phyloP scores from a whole-genome alignment of 2,329 filamentous ascomycete genomes.

The Rhynchosporium secalis region DNA sequence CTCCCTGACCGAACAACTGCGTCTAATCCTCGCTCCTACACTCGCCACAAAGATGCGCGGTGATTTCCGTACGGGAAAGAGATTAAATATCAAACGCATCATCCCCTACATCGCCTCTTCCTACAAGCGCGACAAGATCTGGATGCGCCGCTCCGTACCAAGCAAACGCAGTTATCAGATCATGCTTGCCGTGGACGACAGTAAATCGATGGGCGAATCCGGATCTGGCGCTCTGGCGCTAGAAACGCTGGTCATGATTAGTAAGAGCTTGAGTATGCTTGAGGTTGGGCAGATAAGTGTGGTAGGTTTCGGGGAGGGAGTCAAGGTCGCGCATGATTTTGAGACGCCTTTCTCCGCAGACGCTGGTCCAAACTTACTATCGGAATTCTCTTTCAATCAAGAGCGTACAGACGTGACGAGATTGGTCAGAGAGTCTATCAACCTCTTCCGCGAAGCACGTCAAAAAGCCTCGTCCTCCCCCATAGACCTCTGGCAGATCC shows the following conservation, averaged over 20 bases:
- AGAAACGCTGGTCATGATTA: conserved; percentile 90
- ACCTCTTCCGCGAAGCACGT: conserved; percentile 77
- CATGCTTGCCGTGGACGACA: conserved; percentile 95
- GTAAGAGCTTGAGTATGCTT: conserved; percentile 83
- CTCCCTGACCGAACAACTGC: conserved; percentile 88
- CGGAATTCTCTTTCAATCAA: conserved; percentile 82
- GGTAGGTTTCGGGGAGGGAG: conserved; percentile 81
- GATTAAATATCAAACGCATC: conserved; percentile 98
- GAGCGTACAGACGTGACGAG: conserved; percentile 81
- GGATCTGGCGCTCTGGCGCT: conserved; percentile 79
- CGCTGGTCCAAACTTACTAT: conserved; percentile 79
- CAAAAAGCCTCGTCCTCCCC: conserved; percentile 49
- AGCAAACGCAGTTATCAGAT: conserved; percentile 96
- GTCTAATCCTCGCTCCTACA: conserved; percentile 91
- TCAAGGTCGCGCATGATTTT: conserved; percentile 85
- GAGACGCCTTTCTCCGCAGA: conserved; percentile 78
- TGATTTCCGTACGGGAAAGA: conserved; percentile 95
- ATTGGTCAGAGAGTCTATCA: conserved; percentile 75
- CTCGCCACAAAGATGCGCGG: conserved; percentile 95
- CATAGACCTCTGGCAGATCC: conserved; percentile 90
- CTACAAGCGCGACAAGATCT: conserved; percentile 99
- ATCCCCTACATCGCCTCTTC: conserved; percentile 98
- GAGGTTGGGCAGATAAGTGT: conserved; percentile 94
- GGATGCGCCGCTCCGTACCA: conserved; percentile 91
- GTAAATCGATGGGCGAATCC: conserved; percentile 85